Conservation (phyloP, 2,329 filamentous ascomycete genomes). For the Penicillium digitatum region DNA sequence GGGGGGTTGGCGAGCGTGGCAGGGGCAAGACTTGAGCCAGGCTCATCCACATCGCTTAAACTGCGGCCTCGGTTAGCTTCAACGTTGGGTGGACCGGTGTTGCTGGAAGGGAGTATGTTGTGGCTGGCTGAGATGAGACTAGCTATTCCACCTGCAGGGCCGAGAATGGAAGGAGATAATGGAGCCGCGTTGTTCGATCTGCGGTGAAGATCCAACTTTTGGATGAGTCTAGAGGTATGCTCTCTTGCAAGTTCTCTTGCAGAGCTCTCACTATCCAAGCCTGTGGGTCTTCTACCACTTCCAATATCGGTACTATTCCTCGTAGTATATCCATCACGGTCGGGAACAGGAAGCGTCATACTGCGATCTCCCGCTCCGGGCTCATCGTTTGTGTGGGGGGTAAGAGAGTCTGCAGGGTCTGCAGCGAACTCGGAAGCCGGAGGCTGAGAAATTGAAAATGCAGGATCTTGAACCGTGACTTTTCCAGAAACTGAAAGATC, state of each 20-base stretch:
- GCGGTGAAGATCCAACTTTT: conserved; percentile 84
- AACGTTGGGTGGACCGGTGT: conserved; percentile 42
- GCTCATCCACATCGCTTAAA: conserved; percentile 42
- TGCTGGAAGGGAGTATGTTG: conserved; percentile 65
- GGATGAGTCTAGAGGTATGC: conserved; percentile 82
- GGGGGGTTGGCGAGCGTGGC: conserved; percentile 78
- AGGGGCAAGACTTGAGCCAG: conserved; percentile 68
- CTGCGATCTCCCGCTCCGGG: conserved; percentile 55
- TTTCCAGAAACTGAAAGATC: conserved; percentile 45
- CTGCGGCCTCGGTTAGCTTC: conserved; percentile 33
- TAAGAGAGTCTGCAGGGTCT: conserved; percentile 65
- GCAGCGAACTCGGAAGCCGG: conserved; percentile 87
- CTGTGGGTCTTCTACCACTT: conserved; percentile 46
- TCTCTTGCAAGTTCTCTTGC: conserved; percentile 70
- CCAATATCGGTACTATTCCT: conserved; percentile 71
- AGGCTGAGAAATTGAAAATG: conserved; percentile 88
- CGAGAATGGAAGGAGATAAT: conserved; percentile 41
- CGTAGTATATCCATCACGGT: conserved; percentile 54
- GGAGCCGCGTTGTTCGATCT: conserved; percentile 61
- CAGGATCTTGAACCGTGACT: conserved; percentile 56
- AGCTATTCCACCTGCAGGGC: conserved; percentile 65
- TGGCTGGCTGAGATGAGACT: conserved; percentile 83
- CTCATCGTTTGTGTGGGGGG: conserved; percentile 54
- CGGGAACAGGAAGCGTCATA: conserved; percentile 63
- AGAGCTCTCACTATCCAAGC: conserved; percentile 56